These are phyloP conservation scores for Rhizophagus prolifer DNA, from an alignment of 192 early-diverging fungal species.

Conservation along the genomic window DNA sequence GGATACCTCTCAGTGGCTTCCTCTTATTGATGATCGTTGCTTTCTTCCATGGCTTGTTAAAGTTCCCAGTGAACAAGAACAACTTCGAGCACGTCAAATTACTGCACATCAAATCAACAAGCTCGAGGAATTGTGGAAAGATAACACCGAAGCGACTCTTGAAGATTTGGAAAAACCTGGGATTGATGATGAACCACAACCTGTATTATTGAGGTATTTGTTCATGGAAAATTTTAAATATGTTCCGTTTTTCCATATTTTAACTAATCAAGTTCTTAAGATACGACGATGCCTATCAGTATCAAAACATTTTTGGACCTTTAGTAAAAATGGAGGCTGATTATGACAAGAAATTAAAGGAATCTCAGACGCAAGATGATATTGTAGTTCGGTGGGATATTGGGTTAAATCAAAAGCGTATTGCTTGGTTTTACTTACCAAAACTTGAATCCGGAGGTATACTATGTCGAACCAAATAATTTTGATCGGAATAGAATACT, in stretches of 20 bases:
- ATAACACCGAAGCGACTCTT: slow-evolving; percentile 65
- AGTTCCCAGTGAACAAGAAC: slow-evolving; percentile 81
- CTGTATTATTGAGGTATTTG: slow-evolving; percentile 70
- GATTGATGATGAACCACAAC: slow-evolving; percentile 81
- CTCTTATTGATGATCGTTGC: slow-evolving; percentile 92
- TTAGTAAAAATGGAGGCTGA: slow-evolving; percentile 95
- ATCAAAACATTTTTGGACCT: slow-evolving; percentile 94
- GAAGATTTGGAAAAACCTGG: slow-evolving; percentile 82
- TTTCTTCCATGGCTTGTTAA: slow-evolving; percentile 96
- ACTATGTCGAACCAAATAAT: not conserved
- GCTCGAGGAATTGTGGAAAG: slow-evolving; percentile 91
- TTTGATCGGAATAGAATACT: slow-evolving; percentile 17
- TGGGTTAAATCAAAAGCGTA: slow-evolving; percentile 88
- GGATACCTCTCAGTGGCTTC: slow-evolving; percentile 96
- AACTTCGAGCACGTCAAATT: slow-evolving; percentile 80
- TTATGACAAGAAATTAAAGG: slow-evolving; percentile 83
- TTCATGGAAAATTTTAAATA: not conserved
- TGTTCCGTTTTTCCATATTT: not conserved
- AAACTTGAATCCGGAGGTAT: slow-evolving; percentile 74
- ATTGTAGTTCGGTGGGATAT: slow-evolving; percentile 96
- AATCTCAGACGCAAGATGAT: slow-evolving; percentile 94
- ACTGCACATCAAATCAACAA: slow-evolving; percentile 78
- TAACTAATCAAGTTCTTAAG: slow-evolving; percentile 36
- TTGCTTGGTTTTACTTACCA: slow-evolving; percentile 92
- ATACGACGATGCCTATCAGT: slow-evolving; percentile 97